These are phyloP conservation scores for Leishmania arabica DNA, from an alignment of 208 protist species.

Conservation along the genomic window DNA sequence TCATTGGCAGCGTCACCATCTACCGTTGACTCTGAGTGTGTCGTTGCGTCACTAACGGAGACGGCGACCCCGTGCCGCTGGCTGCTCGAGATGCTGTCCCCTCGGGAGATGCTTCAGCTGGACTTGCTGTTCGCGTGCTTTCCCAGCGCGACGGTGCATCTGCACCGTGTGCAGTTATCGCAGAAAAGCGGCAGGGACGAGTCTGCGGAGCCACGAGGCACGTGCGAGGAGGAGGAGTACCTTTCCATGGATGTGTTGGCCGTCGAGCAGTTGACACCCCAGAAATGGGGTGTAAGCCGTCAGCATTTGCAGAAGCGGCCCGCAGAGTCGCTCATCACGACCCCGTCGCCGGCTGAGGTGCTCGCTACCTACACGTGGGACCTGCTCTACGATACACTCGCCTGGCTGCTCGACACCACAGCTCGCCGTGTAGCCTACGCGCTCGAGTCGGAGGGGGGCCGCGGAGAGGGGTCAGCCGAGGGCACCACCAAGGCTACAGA, in stretches of 20 bases:
- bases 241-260: constrained; percentile 24
- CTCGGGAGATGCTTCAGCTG: constrained; percentile 53
- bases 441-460: constrained; percentile 4
- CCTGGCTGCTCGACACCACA: constrained; percentile 27
- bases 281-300: constrained; percentile 17
- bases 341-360: constrained; percentile 27
- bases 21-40: neutral
- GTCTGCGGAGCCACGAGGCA: neutral
- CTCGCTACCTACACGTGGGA: constrained; percentile 32
- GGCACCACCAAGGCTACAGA: neutral
- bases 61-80: constrained; percentile 19
- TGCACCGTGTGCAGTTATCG: constrained; percentile 59
- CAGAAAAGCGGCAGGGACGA: neutral
- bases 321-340: constrained; percentile 23
- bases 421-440: constrained; percentile 22
- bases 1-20: neutral
- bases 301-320: constrained; percentile 21
- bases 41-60: constrained; percentile 3
- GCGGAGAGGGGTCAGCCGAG: neutral
- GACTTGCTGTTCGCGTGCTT: constrained; percentile 59
- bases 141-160: constrained; percentile 44
- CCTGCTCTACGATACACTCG: constrained; percentile 34
- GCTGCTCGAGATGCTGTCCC: constrained; percentile 57
- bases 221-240: neutral
- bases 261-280: constrained; percentile 23